Evolutionary conservation across 441 rosid species (phyloP).

Genomic region (Croton setiger): DNA sequence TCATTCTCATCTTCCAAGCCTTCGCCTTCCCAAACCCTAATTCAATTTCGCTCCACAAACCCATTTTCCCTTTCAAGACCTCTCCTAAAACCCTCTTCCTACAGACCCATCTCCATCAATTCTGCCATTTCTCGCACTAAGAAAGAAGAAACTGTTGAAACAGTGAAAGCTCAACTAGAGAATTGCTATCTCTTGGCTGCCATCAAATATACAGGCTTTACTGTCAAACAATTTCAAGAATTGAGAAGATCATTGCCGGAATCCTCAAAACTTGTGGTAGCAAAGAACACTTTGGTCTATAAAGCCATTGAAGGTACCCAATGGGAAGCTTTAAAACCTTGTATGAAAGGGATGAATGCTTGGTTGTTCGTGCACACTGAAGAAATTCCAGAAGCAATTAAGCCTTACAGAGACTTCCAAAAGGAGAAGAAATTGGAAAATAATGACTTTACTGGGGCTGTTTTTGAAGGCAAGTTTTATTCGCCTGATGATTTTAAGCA

Average conservation of each 20-base stretch:
- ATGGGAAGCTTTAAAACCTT: constrained; percentile 79
- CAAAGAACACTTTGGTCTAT: constrained; percentile 76
- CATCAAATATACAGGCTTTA: constrained; percentile 67
- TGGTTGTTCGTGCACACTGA: constrained; percentile 90
- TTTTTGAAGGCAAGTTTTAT: constrained; percentile 85
- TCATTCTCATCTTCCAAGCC: constrained; percentile 48
- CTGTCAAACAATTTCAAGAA: constrained; percentile 84
- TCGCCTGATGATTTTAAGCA: constrained; percentile 69
- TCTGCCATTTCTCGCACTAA: constrained; percentile 69
- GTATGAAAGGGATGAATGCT: constrained; percentile 96
- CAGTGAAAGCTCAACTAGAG: constrained; percentile 65
- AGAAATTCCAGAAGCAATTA: constrained; percentile 80
- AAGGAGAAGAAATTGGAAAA: constrained; percentile 68
- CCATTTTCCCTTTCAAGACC: constrained; percentile 18
- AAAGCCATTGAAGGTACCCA: constrained; percentile 91
- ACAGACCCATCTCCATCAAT: constrained; percentile 36
- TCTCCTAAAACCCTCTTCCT: constrained; percentile 20
- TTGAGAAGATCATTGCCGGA: constrained; percentile 68
- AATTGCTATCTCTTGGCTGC: constrained; percentile 82
- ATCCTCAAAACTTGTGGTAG: constrained; percentile 62
- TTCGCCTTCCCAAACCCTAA: constrained; percentile 22
- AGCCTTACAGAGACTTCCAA: constrained; percentile 77
- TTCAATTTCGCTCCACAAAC: constrained; percentile 18
- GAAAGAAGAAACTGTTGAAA: constrained; percentile 71
- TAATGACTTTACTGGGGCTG: constrained; percentile 82